phyloP scores from a whole-genome alignment of 345 rosid genomes.

The Eucalyptus sp. region DNA sequence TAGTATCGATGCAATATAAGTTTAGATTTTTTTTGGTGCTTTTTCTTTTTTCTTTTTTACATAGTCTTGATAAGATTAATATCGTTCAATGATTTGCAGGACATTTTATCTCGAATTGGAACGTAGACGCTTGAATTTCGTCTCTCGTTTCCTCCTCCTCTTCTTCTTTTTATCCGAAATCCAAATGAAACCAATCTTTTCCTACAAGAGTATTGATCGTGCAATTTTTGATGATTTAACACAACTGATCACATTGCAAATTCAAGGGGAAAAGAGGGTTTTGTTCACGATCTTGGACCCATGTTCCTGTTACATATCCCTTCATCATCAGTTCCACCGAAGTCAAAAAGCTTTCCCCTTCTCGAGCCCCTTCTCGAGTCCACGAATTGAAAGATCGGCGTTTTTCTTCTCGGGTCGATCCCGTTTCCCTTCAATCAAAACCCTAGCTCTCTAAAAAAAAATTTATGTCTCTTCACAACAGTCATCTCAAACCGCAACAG shows the following conservation, averaged over 20 bases:
- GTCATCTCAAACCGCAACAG: neutral
- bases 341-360: neutral
- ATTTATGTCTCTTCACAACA: neutral
- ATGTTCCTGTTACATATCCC: neutral
- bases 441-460: neutral
- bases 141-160: neutral
- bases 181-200: neutral
- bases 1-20: too few relatives aligned
- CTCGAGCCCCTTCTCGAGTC: neutral
- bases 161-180: neutral
- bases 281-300: neutral
- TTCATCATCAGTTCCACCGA: neutral
- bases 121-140: neutral
- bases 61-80: neutral
- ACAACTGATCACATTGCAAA: neutral
- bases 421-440: neutral
- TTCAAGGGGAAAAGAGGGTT: neutral
- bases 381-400: neutral
- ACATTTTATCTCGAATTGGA: neutral
- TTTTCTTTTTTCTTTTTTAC: neutral
- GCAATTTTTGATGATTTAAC: neutral
- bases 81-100: neutral
- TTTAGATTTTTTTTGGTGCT: accelerated
- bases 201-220: neutral
- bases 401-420: neutral